Conservation (phyloP, 306 rosid genomes). For the Cercis canadensis region DNA sequence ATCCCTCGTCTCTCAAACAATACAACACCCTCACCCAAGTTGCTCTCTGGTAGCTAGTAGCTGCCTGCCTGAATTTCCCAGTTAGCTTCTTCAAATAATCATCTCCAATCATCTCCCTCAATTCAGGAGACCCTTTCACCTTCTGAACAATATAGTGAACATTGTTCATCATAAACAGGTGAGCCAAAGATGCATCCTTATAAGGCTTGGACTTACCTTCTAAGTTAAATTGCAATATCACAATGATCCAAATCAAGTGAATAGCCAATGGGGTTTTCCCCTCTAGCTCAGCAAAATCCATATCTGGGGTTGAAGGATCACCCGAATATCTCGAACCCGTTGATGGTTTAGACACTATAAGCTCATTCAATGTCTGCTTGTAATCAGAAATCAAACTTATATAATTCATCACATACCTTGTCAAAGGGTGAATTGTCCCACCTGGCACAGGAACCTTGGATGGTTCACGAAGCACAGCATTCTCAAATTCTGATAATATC, state of each 20-base stretch:
- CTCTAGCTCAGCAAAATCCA: constrained; percentile 87
- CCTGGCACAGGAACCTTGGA: constrained; percentile 93
- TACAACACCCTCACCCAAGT: constrained; percentile 92
- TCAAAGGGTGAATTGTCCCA: constrained; percentile 95
- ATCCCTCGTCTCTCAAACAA: constrained; percentile 90
- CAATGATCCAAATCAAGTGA: constrained; percentile 97
- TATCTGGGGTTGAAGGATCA: constrained; percentile 82
- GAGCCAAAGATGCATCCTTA: constrained; percentile 75
- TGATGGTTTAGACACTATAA: constrained; percentile 90
- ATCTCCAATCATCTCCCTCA: constrained; percentile 91
- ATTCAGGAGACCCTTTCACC: constrained; percentile 83
- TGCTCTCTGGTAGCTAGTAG: constrained; percentile 92
- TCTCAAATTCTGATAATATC: constrained; percentile 89
- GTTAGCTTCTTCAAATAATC: constrained; percentile 84
- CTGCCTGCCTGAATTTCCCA: constrained; percentile 85
- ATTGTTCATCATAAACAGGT: constrained; percentile 94
- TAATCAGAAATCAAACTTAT: constrained; percentile 92
- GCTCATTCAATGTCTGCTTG: constrained; percentile 78
- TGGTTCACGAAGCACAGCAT: constrained; percentile 89
- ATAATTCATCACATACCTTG: constrained; percentile 97
- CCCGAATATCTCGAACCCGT: constrained; percentile 81
- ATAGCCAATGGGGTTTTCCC: constrained; percentile 80
- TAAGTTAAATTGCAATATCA: constrained; percentile 84
- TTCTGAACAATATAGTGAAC: constrained; percentile 97
- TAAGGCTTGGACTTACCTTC: constrained; percentile 95